Percentiles rank a stretch among this genome's conserved stretches.
Evolutionary conservation across 106 monocot genomes (phyloP).

Genomic region (Narthecium ossifragum): DNA sequence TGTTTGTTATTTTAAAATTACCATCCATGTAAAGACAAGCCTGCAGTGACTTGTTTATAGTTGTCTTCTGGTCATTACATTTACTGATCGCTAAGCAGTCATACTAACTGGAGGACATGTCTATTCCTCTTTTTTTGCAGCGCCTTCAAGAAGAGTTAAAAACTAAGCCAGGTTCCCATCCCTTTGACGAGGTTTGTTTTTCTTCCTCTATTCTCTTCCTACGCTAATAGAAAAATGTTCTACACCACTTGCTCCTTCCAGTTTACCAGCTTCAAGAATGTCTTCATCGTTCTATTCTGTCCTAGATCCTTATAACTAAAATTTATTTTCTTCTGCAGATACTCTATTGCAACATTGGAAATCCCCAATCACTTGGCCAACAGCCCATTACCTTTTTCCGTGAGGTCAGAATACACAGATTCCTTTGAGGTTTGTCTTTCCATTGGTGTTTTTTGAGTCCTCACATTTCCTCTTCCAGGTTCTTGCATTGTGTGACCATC

Average conservation of each 20-base stretch:
- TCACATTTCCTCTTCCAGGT: slow-evolving; percentile 44
- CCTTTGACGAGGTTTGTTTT: slow-evolving; percentile 72
- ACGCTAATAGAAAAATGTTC: too few relatives aligned
- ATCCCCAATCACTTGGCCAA: slow-evolving; percentile 92
- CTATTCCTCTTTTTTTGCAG: slow-evolving; percentile 23
- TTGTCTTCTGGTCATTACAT: too few relatives aligned
- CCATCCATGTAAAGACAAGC: too few relatives aligned
- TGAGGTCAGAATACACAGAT: slow-evolving; percentile 76
- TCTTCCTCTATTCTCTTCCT: neutral
- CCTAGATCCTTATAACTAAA: too few relatives aligned
- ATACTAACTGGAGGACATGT: neutral
- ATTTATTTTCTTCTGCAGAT: slow-evolving; percentile 36
- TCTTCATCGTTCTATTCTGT: too few relatives aligned
- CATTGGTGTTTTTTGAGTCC: slow-evolving; percentile 1
- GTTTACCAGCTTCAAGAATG: too few relatives aligned
- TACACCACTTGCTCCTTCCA: too few relatives aligned
- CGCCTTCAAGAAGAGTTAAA: slow-evolving; percentile 69
- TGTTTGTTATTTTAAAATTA: too few relatives aligned
- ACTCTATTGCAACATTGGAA: slow-evolving; percentile 93
- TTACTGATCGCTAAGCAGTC: neutral
- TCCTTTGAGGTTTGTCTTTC: too few relatives aligned
- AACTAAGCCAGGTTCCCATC: slow-evolving; percentile 61
- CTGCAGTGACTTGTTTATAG: too few relatives aligned
- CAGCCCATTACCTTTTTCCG: slow-evolving; percentile 83
- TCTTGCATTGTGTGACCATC: slow-evolving; percentile 78